Percentiles rank a stretch among this genome's conserved stretches.
phyloP scores from a whole-genome alignment of 331 rosid species.

The Pyracantha coccinea region DNA sequence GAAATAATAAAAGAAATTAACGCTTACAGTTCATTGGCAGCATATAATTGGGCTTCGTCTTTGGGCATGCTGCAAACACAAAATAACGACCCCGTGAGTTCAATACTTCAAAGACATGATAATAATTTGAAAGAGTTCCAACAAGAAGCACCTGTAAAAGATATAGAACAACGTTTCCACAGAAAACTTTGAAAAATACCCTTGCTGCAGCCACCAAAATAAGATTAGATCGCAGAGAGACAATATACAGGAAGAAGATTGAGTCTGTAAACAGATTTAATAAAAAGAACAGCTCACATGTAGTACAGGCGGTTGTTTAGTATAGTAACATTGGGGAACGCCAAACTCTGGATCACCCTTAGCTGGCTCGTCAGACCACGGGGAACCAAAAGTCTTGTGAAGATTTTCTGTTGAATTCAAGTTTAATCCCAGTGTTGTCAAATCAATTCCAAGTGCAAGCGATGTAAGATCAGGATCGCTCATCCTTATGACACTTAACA shows the following conservation, averaged over 20 bases:
- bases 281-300: slow-evolving; percentile 44
- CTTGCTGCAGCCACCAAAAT: slow-evolving; percentile 52
- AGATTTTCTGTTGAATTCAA: slow-evolving; percentile 92
- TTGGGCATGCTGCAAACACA: slow-evolving; percentile 77
- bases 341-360: slow-evolving; percentile 89
- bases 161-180: slow-evolving; percentile 80
- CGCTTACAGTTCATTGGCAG: slow-evolving; percentile 89
- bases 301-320: slow-evolving; percentile 67
- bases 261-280: not conserved
- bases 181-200: slow-evolving; percentile 65
- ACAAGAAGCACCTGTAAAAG: slow-evolving; percentile 71
- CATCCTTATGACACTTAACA: slow-evolving; percentile 88
- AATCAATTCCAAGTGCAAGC: slow-evolving; percentile 95
- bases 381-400: slow-evolving; percentile 91
- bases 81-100: not conserved
- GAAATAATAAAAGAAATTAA: not conserved
- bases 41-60: slow-evolving; percentile 85
- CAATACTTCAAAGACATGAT: not conserved
- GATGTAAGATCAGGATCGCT: slow-evolving; percentile 89
- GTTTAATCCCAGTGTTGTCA: slow-evolving; percentile 86
- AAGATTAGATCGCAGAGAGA: not conserved
- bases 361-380: slow-evolving; percentile 95
- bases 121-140: not conserved
- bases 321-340: slow-evolving; percentile 74
- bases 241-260: not conserved